Percentiles rank a stretch among this genome's conserved stretches.
These are phyloP conservation scores for Aspergillus sojae DNA, from an alignment of 2,329 filamentous ascomycete genomes.

Conservation along the genomic window DNA sequence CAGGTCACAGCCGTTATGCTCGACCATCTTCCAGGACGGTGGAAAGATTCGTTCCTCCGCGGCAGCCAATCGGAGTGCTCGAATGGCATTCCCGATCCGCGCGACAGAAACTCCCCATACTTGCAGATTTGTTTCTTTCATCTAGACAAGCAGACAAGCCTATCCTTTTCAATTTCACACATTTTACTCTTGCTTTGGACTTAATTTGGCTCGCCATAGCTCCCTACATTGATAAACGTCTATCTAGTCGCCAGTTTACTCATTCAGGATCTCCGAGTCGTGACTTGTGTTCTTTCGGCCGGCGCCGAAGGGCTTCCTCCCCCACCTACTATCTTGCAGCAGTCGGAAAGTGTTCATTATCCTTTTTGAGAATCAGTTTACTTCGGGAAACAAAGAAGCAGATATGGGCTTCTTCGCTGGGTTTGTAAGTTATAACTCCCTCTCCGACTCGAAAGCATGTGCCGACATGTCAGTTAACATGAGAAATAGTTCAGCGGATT, in stretches of 20 bases:
- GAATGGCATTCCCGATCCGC: constrained; percentile 5
- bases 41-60: constrained; percentile 37
- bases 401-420: constrained; percentile 45
- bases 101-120: constrained; percentile 6
- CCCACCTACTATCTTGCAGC: not conserved
- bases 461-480: constrained; percentile 8
- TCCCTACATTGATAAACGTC: not conserved
- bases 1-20: constrained; percentile 6
- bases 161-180: not conserved
- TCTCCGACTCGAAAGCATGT: not conserved
- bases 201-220: not conserved
- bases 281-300: constrained; percentile 1
- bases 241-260: not conserved
- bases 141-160: not conserved
- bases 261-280: not conserved
- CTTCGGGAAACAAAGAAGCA: constrained; percentile 3
- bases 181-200: not conserved
- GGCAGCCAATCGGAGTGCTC: constrained; percentile 38
- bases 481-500: constrained; percentile 68
- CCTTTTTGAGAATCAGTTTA: not conserved
- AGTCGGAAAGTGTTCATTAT: not conserved
- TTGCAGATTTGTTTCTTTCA: not conserved
- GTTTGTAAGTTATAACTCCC: constrained; percentile 61
- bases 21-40: not conserved
- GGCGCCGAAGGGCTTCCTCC: not conserved